Evolutionary conservation across 2,329 filamentous ascomycete genomes (phyloP), one percentile per base, ranked within the genome.

Genomic region (Corinectria fuckeliana): DNA sequence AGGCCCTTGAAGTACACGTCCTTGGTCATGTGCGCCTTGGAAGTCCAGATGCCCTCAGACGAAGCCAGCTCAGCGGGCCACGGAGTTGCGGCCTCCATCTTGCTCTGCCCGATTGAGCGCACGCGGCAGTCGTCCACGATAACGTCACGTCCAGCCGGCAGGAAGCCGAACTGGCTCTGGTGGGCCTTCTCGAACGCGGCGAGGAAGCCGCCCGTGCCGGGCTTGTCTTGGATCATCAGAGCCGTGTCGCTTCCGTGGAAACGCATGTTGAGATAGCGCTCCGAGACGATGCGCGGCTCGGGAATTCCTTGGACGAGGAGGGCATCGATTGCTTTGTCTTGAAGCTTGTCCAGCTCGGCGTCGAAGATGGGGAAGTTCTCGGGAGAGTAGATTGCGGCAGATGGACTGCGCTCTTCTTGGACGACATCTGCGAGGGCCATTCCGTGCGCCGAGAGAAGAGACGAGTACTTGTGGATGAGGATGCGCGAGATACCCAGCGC

Each of bases 351-450:
- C 82, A 97, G 90, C 75, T 93, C 94, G 14, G 76, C 76, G 68
- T 87, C 84, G 14, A 97, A 79, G 34, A 87, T 85, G 5, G 84
- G 75, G 9, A 88, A 81, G 0, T 85, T 84, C 1, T 83, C 81
- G 39, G 82, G 81, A 14, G 81, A 72, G 23, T 88, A 85, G 9
- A 82, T 81, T 84, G 85, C 88, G 6, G 88, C 78, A 14, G 80
- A 78, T 4, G 86, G 87, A 38, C 87, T 84, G 4, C 90, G 90
- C 71, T 93, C 91, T 76, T 97, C 93, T 65, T 96, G 91, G 0
- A 97, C 93, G 0, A 96, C 92, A 70, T 97, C 93, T 5, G 93
- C 93, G 4, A 97, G 79, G 0, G 92, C 92, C 91, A 96, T 95
- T 10, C 92, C 92, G 68, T 96, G 96, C 0, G 92, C 92, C 0